These are phyloP conservation scores for Phenoliferia sp. DNA, from an alignment of 1,284 basidiomycete species.

Conservation along the genomic window DNA sequence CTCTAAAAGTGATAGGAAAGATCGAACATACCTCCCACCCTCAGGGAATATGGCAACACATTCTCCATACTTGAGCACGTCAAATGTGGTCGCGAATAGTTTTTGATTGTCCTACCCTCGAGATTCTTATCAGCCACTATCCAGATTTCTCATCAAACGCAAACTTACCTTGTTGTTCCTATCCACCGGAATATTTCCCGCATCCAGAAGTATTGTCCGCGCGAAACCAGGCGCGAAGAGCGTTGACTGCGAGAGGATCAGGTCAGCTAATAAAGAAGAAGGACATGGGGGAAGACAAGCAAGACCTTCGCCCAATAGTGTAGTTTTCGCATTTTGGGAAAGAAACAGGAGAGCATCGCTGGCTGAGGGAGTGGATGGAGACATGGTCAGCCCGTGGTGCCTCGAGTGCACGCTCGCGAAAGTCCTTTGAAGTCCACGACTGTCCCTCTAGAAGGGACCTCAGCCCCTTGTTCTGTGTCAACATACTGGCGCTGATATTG, in stretches of 20 bases:
- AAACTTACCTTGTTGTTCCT: constrained; percentile 70
- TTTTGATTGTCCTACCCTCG: constrained; percentile 61
- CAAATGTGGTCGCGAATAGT: constrained; percentile 85
- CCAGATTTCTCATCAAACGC: background rate
- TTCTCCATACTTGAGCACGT: constrained; percentile 68
- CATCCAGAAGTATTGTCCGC: constrained; percentile 70
- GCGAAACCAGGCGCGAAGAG: constrained; percentile 73
- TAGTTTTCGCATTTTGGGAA: constrained; percentile 70
- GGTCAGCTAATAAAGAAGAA: background rate
- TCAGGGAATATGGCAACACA: constrained; percentile 92
- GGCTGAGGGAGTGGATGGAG: constrained; percentile 1
- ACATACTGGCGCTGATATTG: no score
- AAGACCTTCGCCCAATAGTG: constrained; percentile 84
- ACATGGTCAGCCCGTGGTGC: background rate
- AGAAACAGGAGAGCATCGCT: constrained; percentile 50
- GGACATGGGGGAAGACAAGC: constrained; percentile 21
- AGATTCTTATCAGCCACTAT: background rate
- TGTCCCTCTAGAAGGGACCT: background rate
- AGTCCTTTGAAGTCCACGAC: background rate
- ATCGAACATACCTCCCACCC: constrained; percentile 48
- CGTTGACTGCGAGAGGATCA: background rate
- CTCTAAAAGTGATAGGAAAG: background rate
- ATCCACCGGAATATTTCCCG: constrained; percentile 94
- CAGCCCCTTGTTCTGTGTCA: no score
- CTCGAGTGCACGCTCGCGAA: background rate